Percentiles rank a stretch among this genome's conserved stretches.
phyloP scores from a whole-genome alignment of 164 flowering plant species.

The Paratinospora sagittata region DNA sequence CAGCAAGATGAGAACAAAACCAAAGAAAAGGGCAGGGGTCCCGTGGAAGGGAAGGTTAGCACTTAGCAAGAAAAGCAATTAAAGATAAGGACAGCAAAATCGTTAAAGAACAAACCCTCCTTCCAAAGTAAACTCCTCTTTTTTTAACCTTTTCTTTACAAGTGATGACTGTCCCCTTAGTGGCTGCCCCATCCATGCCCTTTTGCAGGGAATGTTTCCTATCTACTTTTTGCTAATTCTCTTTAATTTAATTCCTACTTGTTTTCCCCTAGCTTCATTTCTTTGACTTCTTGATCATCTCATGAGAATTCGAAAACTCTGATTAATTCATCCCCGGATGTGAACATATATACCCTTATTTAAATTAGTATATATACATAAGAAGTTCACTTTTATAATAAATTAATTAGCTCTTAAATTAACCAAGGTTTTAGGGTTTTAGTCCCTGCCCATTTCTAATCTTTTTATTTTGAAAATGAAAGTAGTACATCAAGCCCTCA shows the following conservation, averaged over 20 bases:
- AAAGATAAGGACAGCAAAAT: background rate
- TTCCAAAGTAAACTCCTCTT: constrained; percentile 6
- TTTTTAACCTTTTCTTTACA: background rate
- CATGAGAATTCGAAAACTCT: background rate
- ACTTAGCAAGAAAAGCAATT: constrained; percentile 2
- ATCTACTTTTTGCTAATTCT: too few relatives aligned
- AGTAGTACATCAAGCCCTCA: too few relatives aligned
- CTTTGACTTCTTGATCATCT: background rate
- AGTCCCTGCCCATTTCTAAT: too few relatives aligned
- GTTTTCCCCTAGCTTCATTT: background rate
- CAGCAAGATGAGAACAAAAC: background rate
- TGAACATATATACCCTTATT: too few relatives aligned
- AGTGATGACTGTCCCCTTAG: constrained; percentile 15
- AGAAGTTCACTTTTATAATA: too few relatives aligned
- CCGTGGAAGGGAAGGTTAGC: constrained; percentile 14
- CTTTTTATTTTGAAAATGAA: too few relatives aligned
- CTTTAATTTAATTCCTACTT: too few relatives aligned
- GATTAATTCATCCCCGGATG: too few relatives aligned
- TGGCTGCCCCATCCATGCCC: constrained; percentile 12
- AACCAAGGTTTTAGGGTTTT: too few relatives aligned
- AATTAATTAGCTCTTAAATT: too few relatives aligned
- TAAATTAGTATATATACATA: too few relatives aligned
- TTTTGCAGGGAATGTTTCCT: constrained; percentile 11
- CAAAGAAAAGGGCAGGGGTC: background rate
- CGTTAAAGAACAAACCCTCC: constrained; percentile 1